phyloP scores from a whole-genome alignment of 2,329 filamentous ascomycete species.

The Phaeosphaeria sp. region DNA sequence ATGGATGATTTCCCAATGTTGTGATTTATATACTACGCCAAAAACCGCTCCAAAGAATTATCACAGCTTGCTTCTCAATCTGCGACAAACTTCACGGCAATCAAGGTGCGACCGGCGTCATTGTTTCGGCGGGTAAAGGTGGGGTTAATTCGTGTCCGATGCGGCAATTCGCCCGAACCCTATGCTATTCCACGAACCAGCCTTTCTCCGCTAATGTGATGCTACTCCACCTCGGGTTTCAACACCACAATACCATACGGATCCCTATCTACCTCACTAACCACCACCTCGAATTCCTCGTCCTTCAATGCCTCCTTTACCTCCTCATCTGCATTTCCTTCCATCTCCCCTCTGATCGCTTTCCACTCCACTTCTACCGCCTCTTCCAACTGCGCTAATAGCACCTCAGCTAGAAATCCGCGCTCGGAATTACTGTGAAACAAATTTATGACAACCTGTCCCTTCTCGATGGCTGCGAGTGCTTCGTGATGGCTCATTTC shows the following conservation, averaged over 20 bases:
- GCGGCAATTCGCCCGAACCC: background rate
- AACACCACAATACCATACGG: conserved; percentile 74
- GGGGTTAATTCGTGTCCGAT: background rate
- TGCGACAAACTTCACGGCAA: too few relatives aligned
- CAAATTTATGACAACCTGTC: conserved; percentile 80
- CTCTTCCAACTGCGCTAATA: conserved; percentile 70
- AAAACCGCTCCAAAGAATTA: too few relatives aligned
- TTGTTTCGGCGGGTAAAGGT: background rate
- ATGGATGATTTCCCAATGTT: background rate
- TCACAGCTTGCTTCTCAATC: too few relatives aligned
- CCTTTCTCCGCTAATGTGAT: background rate
- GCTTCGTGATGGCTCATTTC: conserved; percentile 95
- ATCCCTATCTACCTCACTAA: conserved; percentile 84
- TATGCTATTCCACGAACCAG: background rate
- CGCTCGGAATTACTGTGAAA: conserved; percentile 96
- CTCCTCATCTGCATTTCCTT: conserved; percentile 44
- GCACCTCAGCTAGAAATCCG: conserved; percentile 75
- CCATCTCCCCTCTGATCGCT: conserved; percentile 53
- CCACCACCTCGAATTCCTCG: conserved; percentile 67
- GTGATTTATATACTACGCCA: background rate
- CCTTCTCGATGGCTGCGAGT: conserved; percentile 82
- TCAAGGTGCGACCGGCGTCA: background rate
- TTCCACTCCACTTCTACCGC: conserved; percentile 65
- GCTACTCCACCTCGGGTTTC: conserved; percentile 28
- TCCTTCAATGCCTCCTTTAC: conserved; percentile 60